Evolutionary conservation across 768 basidiomycete species (phyloP).

Genomic region (Gautieria morchelliformis): DNA sequence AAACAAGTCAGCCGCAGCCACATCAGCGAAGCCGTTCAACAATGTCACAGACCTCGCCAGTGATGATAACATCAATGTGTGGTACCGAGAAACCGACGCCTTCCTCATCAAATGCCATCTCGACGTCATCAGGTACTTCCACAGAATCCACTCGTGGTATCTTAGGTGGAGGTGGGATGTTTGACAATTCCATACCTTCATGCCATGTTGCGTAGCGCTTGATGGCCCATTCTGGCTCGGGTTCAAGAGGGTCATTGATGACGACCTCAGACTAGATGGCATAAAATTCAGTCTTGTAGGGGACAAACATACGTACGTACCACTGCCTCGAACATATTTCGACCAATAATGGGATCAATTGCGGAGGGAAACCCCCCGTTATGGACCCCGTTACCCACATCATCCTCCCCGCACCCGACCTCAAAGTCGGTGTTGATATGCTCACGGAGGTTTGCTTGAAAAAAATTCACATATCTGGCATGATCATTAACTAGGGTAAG

Average conservation of each 20-base stretch:
- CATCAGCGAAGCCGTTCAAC: background rate
- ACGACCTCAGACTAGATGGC: background rate
- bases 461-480: background rate
- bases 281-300: background rate
- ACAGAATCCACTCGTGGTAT: background rate
- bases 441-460: conserved; percentile 5
- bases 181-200: background rate
- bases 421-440: background rate
- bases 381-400: background rate
- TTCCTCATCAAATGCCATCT: background rate
- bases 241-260: background rate
- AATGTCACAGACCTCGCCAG: conserved; percentile 4
- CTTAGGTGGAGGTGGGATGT: background rate
- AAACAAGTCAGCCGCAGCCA: background rate
- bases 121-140: background rate
- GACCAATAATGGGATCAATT: background rate
- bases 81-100: background rate
- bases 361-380: conserved; percentile 1
- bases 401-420: background rate
- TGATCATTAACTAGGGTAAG: too few relatives aligned
- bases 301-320: background rate
- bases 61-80: conserved; percentile 3
- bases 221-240: background rate
- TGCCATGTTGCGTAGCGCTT: background rate
- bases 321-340: background rate